Percentiles rank a stretch among this genome's conserved stretches.
These are phyloP conservation scores for Cephaloascus albidus DNA, from an alignment of 805 yeast species.

Conservation along the genomic window DNA sequence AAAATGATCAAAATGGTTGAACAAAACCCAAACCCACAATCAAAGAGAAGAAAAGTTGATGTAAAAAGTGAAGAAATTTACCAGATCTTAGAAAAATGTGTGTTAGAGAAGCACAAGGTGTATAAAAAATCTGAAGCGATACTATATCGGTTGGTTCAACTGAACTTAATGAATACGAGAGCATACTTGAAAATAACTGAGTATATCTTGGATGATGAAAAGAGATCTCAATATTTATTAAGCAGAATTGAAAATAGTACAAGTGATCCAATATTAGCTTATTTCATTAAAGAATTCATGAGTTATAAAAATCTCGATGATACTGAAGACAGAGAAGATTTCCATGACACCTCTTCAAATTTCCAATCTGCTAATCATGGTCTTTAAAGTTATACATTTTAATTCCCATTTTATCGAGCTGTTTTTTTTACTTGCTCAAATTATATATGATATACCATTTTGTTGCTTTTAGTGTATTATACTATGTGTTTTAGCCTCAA, in stretches of 20 bases:
- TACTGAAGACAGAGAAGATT: too few relatives aligned
- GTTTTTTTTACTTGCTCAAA: too few relatives aligned
- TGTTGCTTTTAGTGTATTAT: too few relatives aligned
- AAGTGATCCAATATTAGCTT: not conserved
- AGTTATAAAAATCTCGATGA: too few relatives aligned
- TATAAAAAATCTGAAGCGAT: not conserved
- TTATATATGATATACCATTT: too few relatives aligned
- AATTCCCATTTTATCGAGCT: too few relatives aligned
- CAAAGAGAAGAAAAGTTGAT: too few relatives aligned
- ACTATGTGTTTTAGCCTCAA: too few relatives aligned
- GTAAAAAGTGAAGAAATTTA: not conserved
- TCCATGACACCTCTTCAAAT: too few relatives aligned
- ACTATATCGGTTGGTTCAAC: not conserved
- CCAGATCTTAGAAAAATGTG: not conserved
- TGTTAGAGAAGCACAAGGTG: not conserved
- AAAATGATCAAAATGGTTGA: not conserved
- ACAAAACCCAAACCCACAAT: not conserved
- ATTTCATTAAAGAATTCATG: not conserved
- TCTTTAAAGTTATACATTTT: too few relatives aligned
- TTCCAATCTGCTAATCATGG: too few relatives aligned
- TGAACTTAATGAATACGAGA: not conserved
- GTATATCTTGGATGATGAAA: not conserved
- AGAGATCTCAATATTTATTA: not conserved
- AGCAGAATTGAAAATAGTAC: not conserved
- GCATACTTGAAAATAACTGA: not conserved